Base-by-base conservation (phyloP, 106 monocot species). In the Platanthera zijinensis region DNA sequence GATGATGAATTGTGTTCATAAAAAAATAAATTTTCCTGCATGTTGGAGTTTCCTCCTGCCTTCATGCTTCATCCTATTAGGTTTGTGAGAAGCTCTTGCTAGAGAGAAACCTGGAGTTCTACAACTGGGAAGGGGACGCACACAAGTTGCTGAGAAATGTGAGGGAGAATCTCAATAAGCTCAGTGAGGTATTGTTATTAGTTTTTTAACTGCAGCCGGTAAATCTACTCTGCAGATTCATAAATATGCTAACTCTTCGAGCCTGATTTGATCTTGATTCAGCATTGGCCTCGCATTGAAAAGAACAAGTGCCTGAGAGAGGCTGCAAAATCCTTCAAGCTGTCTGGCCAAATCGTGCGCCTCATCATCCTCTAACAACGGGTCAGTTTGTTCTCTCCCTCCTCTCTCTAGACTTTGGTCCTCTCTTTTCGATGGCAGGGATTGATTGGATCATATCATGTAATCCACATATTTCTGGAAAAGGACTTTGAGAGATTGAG, bases 211-310 rank as follows among this genome's bases (percentile, higher is more conserved):
- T 3, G 11, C 13, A 10, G 52, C 13, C 52, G 3, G 52, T 0
- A 2, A 32, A 32, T 32, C 32, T 32, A 32, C 32, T 32, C 32
- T 1, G 32, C 32, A 32, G 32, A 2, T 32, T 32, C 32, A 32
- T 32, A 32, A 32, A 32, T 32, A 32, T 32, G 32, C 32, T 53
- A 53, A 13, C 52, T 53, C 13, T 53, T 53, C 13, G 52, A 10
- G 52, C 8, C 13, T 8, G 75, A 22, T 51, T 74, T 75, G 25
- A 48, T 53, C 8, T 52, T 81, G 1, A 25, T 88, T 73, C 83
- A 97, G 96, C 94, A 99, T 45, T 99, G 94, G 94, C 50, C 91
- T 71, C 87, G 93, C 66, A 85, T 89, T 69, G 91, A 88, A 57
- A 99, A 90, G 83, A 94, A 99, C 72, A 86, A 61, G 79, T 99